A percentile compares a stretch with the other conserved stretches of the same genome.
phyloP scores from a whole-genome alignment of 495 filamentous ascomycete species.

The Beverwykella pulmonaria region DNA sequence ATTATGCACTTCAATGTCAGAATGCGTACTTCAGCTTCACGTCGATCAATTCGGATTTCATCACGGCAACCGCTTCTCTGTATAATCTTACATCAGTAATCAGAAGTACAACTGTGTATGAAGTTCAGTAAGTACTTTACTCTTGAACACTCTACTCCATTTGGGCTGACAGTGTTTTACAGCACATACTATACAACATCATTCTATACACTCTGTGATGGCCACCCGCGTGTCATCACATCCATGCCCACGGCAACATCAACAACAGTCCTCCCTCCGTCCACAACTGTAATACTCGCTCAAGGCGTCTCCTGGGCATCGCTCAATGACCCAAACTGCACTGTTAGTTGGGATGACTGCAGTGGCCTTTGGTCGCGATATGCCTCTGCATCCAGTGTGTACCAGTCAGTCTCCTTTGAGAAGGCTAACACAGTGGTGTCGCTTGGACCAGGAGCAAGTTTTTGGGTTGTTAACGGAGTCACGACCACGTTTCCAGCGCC shows the following conservation, averaged over 20 bases:
- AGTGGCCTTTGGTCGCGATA: conserved; percentile 19
- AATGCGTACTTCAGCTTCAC: conserved; percentile 21
- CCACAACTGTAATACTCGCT: conserved; percentile 18
- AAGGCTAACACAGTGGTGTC: conserved; percentile 20
- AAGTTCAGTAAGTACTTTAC: background rate
- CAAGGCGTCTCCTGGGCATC: conserved; percentile 5
- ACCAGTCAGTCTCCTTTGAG: conserved; percentile 17
- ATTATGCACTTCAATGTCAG: conserved; percentile 26
- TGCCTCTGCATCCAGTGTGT: conserved; percentile 23
- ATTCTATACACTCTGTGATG: conserved; percentile 28
- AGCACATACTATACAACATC: conserved; percentile 25
- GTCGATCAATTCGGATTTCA: conserved; percentile 11
- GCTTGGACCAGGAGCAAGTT: conserved; percentile 13
- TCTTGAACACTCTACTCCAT: background rate
- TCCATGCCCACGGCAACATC: conserved; percentile 22
- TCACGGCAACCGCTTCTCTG: conserved; percentile 10
- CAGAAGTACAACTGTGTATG: conserved; percentile 3
- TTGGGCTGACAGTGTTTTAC: background rate
- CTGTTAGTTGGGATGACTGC: conserved; percentile 22
- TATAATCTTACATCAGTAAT: conserved; percentile 15
- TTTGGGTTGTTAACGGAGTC: conserved; percentile 5
- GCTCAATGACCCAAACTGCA: conserved; percentile 16
- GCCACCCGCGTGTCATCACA: conserved; percentile 26
- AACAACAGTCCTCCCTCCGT: conserved; percentile 17
- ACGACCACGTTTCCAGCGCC: conserved; percentile 24